Evolutionary conservation across 768 basidiomycete genomes (phyloP).

Genomic region (Amanita phalloides): DNA sequence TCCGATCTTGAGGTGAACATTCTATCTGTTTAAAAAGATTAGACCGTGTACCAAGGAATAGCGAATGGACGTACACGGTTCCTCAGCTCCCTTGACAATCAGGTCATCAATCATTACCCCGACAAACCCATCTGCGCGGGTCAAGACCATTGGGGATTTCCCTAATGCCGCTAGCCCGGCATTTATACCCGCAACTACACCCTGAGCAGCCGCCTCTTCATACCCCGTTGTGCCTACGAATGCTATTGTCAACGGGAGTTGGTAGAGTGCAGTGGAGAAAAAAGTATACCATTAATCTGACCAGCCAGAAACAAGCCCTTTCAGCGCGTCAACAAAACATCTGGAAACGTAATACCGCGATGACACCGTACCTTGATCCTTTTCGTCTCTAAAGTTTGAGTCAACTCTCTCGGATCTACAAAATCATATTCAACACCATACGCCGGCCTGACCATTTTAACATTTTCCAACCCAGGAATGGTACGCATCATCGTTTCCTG

Average conservation of each 20-base stretch:
- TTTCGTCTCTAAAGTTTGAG: conserved; percentile 77
- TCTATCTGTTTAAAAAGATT: conserved; percentile 43
- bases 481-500: conserved; percentile 80
- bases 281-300: conserved; percentile 67
- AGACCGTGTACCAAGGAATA: neutral
- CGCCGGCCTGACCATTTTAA: conserved; percentile 72
- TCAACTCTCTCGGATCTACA: conserved; percentile 75
- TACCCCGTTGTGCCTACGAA: conserved; percentile 77
- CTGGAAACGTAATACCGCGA: neutral
- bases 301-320: conserved; percentile 83
- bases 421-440: conserved; percentile 94
- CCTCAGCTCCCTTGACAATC: conserved; percentile 79
- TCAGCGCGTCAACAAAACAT: neutral
- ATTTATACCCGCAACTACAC: conserved; percentile 80
- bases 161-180: conserved; percentile 61
- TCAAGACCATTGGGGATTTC: conserved; percentile 48
- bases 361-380: conserved; percentile 47
- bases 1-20: conserved; percentile 93
- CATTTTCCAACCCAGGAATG: conserved; percentile 76
- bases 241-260: neutral
- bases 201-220: conserved; percentile 90
- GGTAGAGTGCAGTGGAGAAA: no score
- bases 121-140: conserved; percentile 77
- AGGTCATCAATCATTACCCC: conserved; percentile 94
- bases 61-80: conserved; percentile 56